These are phyloP conservation scores for Penicillium vulpinum DNA, from an alignment of 2,329 filamentous ascomycete genomes.

Conservation along the genomic window DNA sequence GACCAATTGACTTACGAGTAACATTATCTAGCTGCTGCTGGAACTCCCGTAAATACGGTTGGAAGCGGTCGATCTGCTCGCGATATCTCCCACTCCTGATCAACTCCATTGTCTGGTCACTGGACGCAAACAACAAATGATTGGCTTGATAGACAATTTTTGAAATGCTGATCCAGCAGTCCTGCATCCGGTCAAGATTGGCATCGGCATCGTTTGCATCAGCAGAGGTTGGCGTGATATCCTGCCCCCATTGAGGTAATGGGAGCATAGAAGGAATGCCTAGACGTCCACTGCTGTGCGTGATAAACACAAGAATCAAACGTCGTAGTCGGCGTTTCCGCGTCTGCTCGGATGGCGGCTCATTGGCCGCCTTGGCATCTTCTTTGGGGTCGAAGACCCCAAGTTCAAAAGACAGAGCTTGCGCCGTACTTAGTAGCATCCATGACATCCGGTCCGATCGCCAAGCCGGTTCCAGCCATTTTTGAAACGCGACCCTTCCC, in stretches of 20 bases:
- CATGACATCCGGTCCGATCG: conserved; percentile 93
- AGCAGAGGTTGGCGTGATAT: conserved; percentile 35
- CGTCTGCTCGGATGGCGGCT: conserved; percentile 62
- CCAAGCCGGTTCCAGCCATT: conserved; percentile 96
- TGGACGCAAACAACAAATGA: conserved; percentile 80
- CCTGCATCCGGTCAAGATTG: conserved; percentile 60
- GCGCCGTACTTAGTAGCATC: conserved; percentile 92
- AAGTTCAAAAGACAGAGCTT: conserved; percentile 87
- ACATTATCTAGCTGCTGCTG: conserved; percentile 79
- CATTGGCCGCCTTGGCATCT: conserved; percentile 62
- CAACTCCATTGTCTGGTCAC: conserved; percentile 82
- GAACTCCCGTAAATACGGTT: conserved; percentile 76
- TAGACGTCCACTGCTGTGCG: conserved; percentile 87
- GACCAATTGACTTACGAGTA: conserved; percentile 44
- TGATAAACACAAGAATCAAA: conserved; percentile 84
- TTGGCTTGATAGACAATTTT: conserved; percentile 91
- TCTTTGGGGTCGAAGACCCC: conserved; percentile 93
- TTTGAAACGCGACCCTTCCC: conserved; percentile 77
- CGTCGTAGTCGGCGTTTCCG: conserved; percentile 81
- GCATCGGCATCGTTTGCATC: conserved; percentile 34
- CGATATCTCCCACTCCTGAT: conserved; percentile 86
- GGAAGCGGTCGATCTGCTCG: conserved; percentile 75
- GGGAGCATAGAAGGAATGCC: conserved; percentile 95
- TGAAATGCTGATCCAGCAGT: conserved; percentile 93
- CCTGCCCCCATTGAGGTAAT: conserved; percentile 44